These are phyloP conservation scores for Penicillium concentricum DNA, from an alignment of 2,329 filamentous ascomycete species.

Conservation along the genomic window DNA sequence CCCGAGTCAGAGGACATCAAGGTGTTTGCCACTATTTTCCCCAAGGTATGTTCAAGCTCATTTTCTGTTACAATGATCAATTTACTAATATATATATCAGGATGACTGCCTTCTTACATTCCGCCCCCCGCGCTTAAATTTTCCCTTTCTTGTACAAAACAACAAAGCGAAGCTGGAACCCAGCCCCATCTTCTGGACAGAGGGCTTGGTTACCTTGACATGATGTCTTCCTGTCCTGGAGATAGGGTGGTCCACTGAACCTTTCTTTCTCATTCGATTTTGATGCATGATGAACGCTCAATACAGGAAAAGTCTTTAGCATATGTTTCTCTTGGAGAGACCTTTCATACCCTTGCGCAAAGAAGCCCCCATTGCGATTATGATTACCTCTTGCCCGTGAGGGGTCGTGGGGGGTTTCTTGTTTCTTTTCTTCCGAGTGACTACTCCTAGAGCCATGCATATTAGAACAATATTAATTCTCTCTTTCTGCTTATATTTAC, in stretches of 20 bases:
- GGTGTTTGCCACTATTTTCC: constrained; percentile 98
- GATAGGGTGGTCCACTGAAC: constrained; percentile 16
- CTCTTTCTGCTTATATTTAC: background rate
- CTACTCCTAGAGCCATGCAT: constrained; percentile 16
- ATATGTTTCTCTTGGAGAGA: background rate
- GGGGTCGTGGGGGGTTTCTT: constrained; percentile 9
- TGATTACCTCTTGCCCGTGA: constrained; percentile 12
- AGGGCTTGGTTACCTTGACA: constrained; percentile 14
- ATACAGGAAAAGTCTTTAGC: constrained; percentile 6
- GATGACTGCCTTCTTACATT: constrained; percentile 83
- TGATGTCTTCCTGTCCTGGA: constrained; percentile 25
- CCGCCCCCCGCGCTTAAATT: constrained; percentile 44
- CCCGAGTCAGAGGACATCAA: constrained; percentile 88
- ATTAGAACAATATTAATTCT: constrained; percentile 30
- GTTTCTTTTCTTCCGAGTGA: constrained; percentile 12
- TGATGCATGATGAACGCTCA: constrained; percentile 12
- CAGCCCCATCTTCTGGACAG: constrained; percentile 18
- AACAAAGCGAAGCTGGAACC: constrained; percentile 19
- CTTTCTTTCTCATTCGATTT: constrained; percentile 13
- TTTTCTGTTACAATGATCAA: constrained; percentile 9
- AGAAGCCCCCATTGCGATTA: constrained; percentile 8
- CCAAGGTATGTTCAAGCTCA: constrained; percentile 61
- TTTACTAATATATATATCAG: constrained; percentile 46
- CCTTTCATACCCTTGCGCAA: constrained; percentile 12
- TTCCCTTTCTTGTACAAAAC: constrained; percentile 7